Evolutionary conservation across 2,329 filamentous ascomycete genomes (phyloP).

Genomic region (Xenoacremonium recifei): DNA sequence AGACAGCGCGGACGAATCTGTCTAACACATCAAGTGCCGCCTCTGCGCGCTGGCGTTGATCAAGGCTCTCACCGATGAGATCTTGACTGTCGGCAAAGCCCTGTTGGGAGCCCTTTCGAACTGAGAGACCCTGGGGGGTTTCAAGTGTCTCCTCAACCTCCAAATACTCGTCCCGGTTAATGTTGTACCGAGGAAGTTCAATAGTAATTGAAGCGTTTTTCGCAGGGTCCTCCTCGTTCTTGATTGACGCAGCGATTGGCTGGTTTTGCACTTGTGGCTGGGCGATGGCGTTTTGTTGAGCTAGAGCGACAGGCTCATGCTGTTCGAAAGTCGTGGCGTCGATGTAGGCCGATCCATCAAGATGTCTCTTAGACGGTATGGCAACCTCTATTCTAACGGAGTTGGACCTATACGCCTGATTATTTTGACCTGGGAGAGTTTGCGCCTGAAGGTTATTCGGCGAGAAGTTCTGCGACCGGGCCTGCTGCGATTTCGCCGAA

Average conservation of each 20-base stretch:
- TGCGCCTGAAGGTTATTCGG: constrained; percentile 14
- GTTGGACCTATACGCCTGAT: constrained; percentile 34
- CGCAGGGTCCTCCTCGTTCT: constrained; percentile 7
- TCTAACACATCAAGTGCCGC: constrained; percentile 69
- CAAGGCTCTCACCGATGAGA: constrained; percentile 61
- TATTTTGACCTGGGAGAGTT: constrained; percentile 16
- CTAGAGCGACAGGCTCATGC: constrained; percentile 14
- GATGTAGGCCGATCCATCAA: constrained; percentile 37
- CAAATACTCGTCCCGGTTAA: constrained; percentile 54
- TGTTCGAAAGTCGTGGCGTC: constrained; percentile 28
- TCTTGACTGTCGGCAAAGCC: constrained; percentile 53
- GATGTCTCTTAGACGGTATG: constrained; percentile 43
- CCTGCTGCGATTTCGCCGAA: constrained; percentile 17
- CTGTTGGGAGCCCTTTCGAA: constrained; percentile 53
- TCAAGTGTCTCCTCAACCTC: constrained; percentile 47
- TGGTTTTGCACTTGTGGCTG: constrained; percentile 3
- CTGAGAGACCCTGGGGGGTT: constrained; percentile 46
- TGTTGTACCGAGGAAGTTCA: constrained; percentile 43
- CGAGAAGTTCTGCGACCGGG: constrained; percentile 19
- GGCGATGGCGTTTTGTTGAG: constrained; percentile 7
- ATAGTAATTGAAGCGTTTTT: constrained; percentile 40
- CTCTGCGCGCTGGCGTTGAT: constrained; percentile 80
- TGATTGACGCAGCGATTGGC: constrained; percentile 4
- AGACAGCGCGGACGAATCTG: constrained; percentile 67
- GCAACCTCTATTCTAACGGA: constrained; percentile 45